Evolutionary conservation across 192 early-diverging fungal genomes (phyloP), one percentile per base, ranked within the genome.

Genomic region (Hyaloraphidium curvatum): DNA sequence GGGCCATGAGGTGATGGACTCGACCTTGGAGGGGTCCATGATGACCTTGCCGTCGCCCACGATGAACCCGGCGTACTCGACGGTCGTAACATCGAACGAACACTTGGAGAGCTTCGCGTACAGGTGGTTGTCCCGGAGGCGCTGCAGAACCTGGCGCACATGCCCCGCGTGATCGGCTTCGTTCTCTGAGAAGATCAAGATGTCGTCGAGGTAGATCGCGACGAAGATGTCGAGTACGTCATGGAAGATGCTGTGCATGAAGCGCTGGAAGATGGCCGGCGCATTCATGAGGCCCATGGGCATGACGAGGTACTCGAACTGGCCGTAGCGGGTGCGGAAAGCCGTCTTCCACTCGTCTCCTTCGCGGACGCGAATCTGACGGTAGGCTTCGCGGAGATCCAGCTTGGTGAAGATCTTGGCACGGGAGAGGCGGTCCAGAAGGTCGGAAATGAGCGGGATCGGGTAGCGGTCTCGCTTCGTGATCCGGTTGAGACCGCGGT

Each of bases 51-150:
- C 70, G 7, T 63, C 39, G 22, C 23, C 19, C 11, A 50, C 50
- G 11, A 72, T 40, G n/a, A 19, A 69, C 26, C 39, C 62, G 63
- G 5, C 63, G n/a, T n/a, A n/a, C n/a, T n/a, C n/a, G n/a, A n/a
- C n/a, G n/a, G n/a, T n/a, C n/a, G 14, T 39, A 14, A 39, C 37
- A 14, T 41, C 57, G 26, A 59, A 67, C n/a, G 52, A 11, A 40
- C 67, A 65, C 39, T 72, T 72, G 11, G 51, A 51, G 4, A 58
- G 62, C 29, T 70, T 70, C 17, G 62, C 54, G 17, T 55, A 54
- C 13, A 70, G 39, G 23, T 50, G 30, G 51, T 64, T 27, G 16
- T 67, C 40, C 3, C 33, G 19, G 14, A 71, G 52, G 28, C 30
- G 28, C 13, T 62, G 0, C 14, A 71, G 54, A 0, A 67, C 54